Evolutionary conservation across 1,284 basidiomycete genomes (phyloP).

Genomic region (Rhodotorula sp.): DNA sequence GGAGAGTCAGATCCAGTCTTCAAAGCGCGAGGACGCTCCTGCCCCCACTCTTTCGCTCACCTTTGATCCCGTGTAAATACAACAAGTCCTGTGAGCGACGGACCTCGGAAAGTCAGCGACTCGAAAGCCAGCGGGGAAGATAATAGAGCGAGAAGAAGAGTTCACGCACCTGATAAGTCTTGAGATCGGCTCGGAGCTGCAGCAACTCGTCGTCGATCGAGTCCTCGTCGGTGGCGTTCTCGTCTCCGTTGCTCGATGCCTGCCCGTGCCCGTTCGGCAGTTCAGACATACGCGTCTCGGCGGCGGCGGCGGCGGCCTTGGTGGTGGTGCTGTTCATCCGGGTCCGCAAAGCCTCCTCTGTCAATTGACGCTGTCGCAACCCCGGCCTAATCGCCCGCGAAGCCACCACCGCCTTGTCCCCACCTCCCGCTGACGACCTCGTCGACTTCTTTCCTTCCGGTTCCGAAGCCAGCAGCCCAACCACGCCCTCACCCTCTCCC

Average conservation of each 20-base stretch:
- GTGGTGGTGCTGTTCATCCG: conserved; percentile 26
- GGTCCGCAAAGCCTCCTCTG: conserved; percentile 26
- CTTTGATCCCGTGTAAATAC: conserved; percentile 63
- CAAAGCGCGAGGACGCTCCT: not conserved
- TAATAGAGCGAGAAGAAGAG: too few species aligned
- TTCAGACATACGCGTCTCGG: not conserved
- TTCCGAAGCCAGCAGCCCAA: not conserved
- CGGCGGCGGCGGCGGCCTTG: too few species aligned
- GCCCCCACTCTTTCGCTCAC: not conserved
- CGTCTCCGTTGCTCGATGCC: not conserved
- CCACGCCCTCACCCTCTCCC: not conserved
- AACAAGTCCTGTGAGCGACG: conserved; percentile 56
- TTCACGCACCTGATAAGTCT: conserved; percentile 61
- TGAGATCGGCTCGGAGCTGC: conserved; percentile 60
- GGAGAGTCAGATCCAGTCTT: not conserved
- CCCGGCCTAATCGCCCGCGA: not conserved
- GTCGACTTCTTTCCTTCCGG: not conserved
- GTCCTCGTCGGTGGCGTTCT: conserved; percentile 6
- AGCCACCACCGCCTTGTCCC: not conserved
- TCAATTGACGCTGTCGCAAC: conserved; percentile 5
- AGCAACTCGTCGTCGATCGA: conserved; percentile 42
- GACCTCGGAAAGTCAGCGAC: too few species aligned
- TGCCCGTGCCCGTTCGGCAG: not conserved
- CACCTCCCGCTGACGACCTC: not conserved
- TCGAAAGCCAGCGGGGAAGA: too few species aligned